Evolutionary conservation across 805 yeast genomes (phyloP).

Genomic region (Cyberlindnera maritima): DNA sequence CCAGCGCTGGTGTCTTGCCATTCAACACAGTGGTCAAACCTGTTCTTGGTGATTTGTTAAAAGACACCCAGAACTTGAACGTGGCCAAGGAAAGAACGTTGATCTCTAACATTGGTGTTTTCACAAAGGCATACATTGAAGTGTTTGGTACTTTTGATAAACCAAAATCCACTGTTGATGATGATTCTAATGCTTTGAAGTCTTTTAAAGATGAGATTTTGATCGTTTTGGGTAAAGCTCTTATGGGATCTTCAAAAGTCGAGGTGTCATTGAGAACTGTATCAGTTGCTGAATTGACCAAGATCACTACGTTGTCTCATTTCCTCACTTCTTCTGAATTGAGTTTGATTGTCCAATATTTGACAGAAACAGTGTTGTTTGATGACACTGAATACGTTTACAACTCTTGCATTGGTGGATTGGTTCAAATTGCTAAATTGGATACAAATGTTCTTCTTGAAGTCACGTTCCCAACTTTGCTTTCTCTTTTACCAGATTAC

Average conservation of each 20-base stretch:
- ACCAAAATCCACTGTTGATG: constrained; percentile 3
- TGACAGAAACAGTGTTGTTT: constrained; percentile 57
- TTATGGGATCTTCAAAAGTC: constrained; percentile 61
- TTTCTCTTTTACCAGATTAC: constrained; percentile 50
- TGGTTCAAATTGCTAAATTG: constrained; percentile 44
- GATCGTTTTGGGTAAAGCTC: constrained; percentile 62
- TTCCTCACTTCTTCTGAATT: constrained; percentile 55
- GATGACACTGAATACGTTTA: constrained; percentile 51
- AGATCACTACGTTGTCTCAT: constrained; percentile 46
- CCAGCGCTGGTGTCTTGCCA: constrained; percentile 42
- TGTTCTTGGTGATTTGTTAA: constrained; percentile 43
- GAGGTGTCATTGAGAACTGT: constrained; percentile 70
- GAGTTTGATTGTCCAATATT: constrained; percentile 58
- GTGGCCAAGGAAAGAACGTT: constrained; percentile 57
- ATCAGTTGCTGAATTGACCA: constrained; percentile 62
- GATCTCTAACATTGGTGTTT: constrained; percentile 57
- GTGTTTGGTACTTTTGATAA: constrained; percentile 37
- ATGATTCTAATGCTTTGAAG: constrained; percentile 10
- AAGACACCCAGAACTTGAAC: constrained; percentile 36
- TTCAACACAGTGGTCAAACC: constrained; percentile 49
- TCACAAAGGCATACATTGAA: constrained; percentile 47
- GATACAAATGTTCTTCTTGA: constrained; percentile 43
- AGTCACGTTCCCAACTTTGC: constrained; percentile 48
- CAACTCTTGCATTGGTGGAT: constrained; percentile 51
- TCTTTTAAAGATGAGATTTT: constrained; percentile 60